Percentiles rank a stretch among this genome's conserved stretches.
phyloP scores from a whole-genome alignment of 2,329 filamentous ascomycete genomes.

The Colletotrichum scovillei region DNA sequence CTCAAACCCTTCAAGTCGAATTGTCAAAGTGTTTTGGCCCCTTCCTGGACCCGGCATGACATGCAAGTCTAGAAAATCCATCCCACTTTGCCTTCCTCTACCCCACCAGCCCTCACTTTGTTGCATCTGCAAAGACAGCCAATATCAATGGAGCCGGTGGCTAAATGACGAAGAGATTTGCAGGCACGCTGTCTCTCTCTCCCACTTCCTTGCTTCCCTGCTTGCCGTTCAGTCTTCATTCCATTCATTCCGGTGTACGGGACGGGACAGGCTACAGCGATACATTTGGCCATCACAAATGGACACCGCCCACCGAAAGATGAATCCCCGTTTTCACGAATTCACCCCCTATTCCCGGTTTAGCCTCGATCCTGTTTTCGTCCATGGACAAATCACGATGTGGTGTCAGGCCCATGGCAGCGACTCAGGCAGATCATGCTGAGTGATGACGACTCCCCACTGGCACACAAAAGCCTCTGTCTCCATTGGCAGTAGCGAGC shows the following conservation, averaged over 20 bases:
- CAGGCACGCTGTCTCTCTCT: background rate
- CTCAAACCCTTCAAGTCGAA: background rate
- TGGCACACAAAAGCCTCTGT: background rate
- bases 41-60: conserved; percentile 9
- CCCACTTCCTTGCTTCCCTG: conserved; percentile 1
- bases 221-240: background rate
- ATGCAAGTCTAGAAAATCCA: conserved; percentile 2
- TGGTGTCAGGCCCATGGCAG: background rate
- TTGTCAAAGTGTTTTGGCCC: conserved; percentile 6
- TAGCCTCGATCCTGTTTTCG: background rate
- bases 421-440: conserved; percentile 5
- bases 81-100: background rate
- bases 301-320: background rate
- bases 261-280: background rate
- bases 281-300: background rate
- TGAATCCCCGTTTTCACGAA: conserved; percentile 6
- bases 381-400: background rate
- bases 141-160: background rate
- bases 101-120: conserved; percentile 4
- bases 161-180: conserved; percentile 15
- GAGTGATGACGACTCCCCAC: conserved; percentile 6
- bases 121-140: conserved; percentile 15
- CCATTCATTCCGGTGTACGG: background rate
- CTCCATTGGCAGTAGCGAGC: background rate
- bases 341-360: conserved; percentile 2